These are phyloP conservation scores for Raffaelea ambrosiae DNA, from an alignment of 2,329 filamentous ascomycete species.

Conservation along the genomic window DNA sequence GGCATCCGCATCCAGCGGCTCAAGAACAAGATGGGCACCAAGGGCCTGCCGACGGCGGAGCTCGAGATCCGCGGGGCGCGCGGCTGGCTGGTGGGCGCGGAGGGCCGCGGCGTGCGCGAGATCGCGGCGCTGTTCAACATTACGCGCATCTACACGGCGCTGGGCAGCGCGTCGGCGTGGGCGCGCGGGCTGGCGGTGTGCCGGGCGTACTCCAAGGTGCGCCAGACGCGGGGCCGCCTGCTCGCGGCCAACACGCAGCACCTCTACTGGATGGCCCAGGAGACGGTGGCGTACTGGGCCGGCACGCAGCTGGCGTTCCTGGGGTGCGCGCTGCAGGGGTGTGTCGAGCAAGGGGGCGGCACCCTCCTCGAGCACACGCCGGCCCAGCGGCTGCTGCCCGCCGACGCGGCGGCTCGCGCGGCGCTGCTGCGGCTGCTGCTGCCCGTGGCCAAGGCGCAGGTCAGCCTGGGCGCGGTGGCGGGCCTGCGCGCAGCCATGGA, in stretches of 20 bases:
- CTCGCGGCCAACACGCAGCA: too few relatives aligned
- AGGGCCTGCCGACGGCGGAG: conserved; percentile 63
- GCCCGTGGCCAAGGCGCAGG: conserved; percentile 52
- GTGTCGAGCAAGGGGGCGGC: too few relatives aligned
- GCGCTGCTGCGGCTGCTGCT: conserved; percentile 49
- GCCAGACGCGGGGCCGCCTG: conserved; percentile 38
- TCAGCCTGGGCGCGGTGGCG: conserved; percentile 39
- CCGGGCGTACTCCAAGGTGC: conserved; percentile 48
- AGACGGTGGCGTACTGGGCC: conserved; percentile 40
- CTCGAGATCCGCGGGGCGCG: conserved; percentile 56
- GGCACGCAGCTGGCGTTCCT: too few relatives aligned
- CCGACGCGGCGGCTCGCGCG: conserved; percentile 22
- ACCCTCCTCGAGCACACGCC: conserved; percentile 52
- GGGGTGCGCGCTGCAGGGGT: too few relatives aligned
- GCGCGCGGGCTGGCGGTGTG: conserved; percentile 50
- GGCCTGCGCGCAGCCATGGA: conserved; percentile 52
- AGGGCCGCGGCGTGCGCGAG: conserved; percentile 59
- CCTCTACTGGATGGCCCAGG: too few relatives aligned
- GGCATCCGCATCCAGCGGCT: conserved; percentile 60
- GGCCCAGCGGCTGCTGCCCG: conserved; percentile 32
- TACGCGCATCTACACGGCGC: conserved; percentile 47
- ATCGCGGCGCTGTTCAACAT: conserved; percentile 63
- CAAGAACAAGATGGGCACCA: conserved; percentile 66
- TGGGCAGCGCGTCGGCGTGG: conserved; percentile 44
- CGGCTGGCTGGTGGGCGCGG: conserved; percentile 56